phyloP scores from a whole-genome alignment of 2,329 filamentous ascomycete genomes.

The Piedraia hortae region DNA sequence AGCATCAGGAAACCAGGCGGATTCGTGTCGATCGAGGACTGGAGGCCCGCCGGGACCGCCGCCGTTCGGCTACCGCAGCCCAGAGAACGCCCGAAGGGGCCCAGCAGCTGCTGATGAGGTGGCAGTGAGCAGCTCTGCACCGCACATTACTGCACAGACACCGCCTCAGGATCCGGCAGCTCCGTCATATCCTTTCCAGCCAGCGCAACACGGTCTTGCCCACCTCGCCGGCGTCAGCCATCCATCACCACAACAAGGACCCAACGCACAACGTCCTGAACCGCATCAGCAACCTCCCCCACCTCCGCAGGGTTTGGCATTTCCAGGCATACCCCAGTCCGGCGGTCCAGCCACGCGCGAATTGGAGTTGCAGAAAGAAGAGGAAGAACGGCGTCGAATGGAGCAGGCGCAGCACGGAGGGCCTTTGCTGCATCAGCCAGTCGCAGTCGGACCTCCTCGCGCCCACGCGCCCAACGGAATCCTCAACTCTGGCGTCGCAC shows the following conservation, averaged over 20 bases:
- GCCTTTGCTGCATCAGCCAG: conserved; percentile 75
- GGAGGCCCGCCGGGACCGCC: too few species aligned
- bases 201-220: conserved; percentile 18
- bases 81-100: too few species aligned
- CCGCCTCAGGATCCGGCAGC: conserved; percentile 9
- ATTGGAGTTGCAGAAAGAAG: conserved; percentile 22
- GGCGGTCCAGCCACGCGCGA: conserved; percentile 17
- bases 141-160: conserved; percentile 11
- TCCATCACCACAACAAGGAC: conserved; percentile 16
- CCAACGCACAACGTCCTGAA: conserved; percentile 7
- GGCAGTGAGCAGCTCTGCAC: conserved; percentile 8
- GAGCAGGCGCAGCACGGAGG: conserved; percentile 48
- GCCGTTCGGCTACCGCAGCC: too few species aligned
- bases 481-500: conserved; percentile 28
- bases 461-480: conserved; percentile 85
- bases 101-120: too few species aligned
- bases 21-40: too few species aligned
- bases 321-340: conserved; percentile 20
- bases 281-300: conserved; percentile 10
- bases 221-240: conserved; percentile 18
- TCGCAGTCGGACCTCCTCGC: conserved; percentile 48
- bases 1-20: too few species aligned
- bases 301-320: conserved; percentile 13
- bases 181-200: conserved; percentile 16
- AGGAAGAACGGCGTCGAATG: conserved; percentile 36